Evolutionary conservation across 1,139 yeast genomes (phyloP), one percentile per base, ranked within the genome.

Genomic region (Candida sp.): DNA sequence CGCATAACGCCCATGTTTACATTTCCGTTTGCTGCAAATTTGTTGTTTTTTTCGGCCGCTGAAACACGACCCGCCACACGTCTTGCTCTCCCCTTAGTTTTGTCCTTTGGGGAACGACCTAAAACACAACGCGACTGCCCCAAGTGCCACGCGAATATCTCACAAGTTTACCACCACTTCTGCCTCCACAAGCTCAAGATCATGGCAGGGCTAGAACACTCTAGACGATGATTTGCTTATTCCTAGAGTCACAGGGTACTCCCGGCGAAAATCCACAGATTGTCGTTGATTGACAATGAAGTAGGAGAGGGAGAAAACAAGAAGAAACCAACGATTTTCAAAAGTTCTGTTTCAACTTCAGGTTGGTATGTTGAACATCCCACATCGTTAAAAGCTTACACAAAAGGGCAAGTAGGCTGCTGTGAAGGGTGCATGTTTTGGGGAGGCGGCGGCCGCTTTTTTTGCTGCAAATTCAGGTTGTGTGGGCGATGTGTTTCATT

Each of bases 381-480:
- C 23, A 33, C n/a, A 42, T 32, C 9, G 4, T 22, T 7, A 4
- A 26, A 23, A 25, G 26, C 28, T 35, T 27, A 44, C 46, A 35
- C 41, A 44, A 35, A 43, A 34, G 17, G 5, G 4, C 12, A 17
- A 17, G 31, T 9, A 7, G 5, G 22, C 17, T 17, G 17, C 17
- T 17, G 17, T 17, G 17, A 17, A 17, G 17, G 17, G 17, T 17
- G 17, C 17, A 17, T 17, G 17, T 17, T 17, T 17, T 17, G 17
- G 17, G 17, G 17, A 17, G 17, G 17, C 17, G 17, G 17, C 17
- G 17, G 17, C 17, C 17, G 17, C 17, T 17, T 17, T 26, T 3
- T 43, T 42, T 43, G 46, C 46, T 44, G 46, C 46, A 44, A 44
- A 44, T 38, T 38, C 41, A 35, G 11, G 32, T 33, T 12, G 32